Evolutionary conservation across 371 early-diverging fungal species (phyloP).

Genomic region (Mucor plumbeus): DNA sequence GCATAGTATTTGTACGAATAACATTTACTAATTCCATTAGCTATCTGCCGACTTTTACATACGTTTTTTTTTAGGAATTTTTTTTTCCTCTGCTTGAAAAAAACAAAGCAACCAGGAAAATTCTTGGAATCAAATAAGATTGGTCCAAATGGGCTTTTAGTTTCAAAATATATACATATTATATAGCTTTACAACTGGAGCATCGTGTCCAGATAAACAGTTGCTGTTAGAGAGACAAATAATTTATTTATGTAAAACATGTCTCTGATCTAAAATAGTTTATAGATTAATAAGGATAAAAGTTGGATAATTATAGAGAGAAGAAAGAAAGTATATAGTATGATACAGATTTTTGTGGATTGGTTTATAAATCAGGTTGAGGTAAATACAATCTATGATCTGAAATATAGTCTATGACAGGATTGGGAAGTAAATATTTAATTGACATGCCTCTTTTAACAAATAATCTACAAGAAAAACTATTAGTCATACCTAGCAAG

Average conservation of each 20-base stretch:
- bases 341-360: not conserved
- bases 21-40: too few relatives aligned
- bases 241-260: not conserved
- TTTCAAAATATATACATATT: too few relatives aligned
- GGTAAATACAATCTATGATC: constrained; percentile 71
- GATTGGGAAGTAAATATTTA: constrained; percentile 92
- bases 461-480: constrained; percentile 69
- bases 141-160: too few relatives aligned
- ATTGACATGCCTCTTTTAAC: constrained; percentile 94
- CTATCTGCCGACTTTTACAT: too few relatives aligned
- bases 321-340: not conserved
- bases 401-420: constrained; percentile 92
- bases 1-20: too few relatives aligned
- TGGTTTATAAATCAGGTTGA: not conserved
- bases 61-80: too few relatives aligned
- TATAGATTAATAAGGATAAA: not conserved
- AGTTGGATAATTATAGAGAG: not conserved
- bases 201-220: too few relatives aligned
- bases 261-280: not conserved
- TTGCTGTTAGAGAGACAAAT: not conserved
- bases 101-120: too few relatives aligned
- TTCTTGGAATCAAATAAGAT: too few relatives aligned
- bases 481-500: not conserved
- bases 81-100: too few relatives aligned
- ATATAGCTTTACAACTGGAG: too few relatives aligned